A percentile compares a stretch with the other conserved stretches of the same genome.
Evolutionary conservation across 768 basidiomycete species (phyloP).

Genomic region (Phanerodontia chrysosporium): DNA sequence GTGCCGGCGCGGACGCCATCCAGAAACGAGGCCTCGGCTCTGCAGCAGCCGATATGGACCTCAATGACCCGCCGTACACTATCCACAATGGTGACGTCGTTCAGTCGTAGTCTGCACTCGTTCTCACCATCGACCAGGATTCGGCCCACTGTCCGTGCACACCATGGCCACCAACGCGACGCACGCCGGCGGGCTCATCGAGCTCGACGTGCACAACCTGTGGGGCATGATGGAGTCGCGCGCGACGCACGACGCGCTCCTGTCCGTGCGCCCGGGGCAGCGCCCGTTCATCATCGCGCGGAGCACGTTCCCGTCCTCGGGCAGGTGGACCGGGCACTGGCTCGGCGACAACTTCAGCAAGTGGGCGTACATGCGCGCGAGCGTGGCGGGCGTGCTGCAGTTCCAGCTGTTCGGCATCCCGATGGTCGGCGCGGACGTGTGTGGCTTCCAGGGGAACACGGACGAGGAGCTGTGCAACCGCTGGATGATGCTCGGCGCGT

Average conservation of each 20-base stretch:
- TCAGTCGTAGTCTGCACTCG: background rate
- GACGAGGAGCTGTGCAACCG: conserved; percentile 80
- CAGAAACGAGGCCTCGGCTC: conserved; percentile 47
- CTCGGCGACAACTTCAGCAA: conserved; percentile 75
- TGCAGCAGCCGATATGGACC: conserved; percentile 42
- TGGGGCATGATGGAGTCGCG: conserved; percentile 72
- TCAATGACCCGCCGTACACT: conserved; percentile 60
- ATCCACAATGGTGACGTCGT: conserved; percentile 61
- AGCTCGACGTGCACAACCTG: conserved; percentile 67
- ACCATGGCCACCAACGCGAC: conserved; percentile 71
- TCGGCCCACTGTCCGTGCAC: conserved; percentile 47
- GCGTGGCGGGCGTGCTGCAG: conserved; percentile 72
- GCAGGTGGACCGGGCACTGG: conserved; percentile 74
- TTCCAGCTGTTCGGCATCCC: conserved; percentile 84
- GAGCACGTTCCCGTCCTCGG: conserved; percentile 64
- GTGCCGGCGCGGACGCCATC: conserved; percentile 10
- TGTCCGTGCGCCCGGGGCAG: conserved; percentile 48
- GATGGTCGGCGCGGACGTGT: conserved; percentile 79
- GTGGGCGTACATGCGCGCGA: conserved; percentile 69
- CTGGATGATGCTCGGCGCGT: conserved; percentile 86
- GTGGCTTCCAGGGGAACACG: conserved; percentile 65
- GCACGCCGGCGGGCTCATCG: conserved; percentile 55
- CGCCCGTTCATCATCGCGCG: conserved; percentile 71
- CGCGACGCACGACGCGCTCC: conserved; percentile 57
- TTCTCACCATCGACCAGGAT: conserved; percentile 29